A percentile compares a stretch with the other conserved stretches of the same genome.
phyloP scores from a whole-genome alignment of 176 grass and related monocot species.

The Rhynchospora pubera region DNA sequence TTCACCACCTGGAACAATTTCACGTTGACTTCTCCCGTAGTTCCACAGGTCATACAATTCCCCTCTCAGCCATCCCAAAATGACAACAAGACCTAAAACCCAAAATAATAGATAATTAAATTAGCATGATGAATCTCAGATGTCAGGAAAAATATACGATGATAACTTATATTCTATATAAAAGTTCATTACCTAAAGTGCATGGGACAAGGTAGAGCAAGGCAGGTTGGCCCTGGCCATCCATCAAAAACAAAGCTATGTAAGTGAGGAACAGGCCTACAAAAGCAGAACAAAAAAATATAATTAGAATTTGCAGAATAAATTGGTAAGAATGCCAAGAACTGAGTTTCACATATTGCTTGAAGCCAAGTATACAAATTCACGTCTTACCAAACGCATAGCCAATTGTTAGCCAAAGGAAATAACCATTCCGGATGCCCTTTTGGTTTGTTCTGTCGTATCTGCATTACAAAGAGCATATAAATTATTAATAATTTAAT shows the following conservation, averaged over 20 bases:
- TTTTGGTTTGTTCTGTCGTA: conserved; percentile 79
- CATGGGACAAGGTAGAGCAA: conserved; percentile 89
- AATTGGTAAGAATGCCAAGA: neutral
- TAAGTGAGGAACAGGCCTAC: conserved; percentile 87
- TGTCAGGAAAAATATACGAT: neutral
- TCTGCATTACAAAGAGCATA: conserved; percentile 28
- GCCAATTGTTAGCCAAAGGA: conserved; percentile 76
- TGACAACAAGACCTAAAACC: conserved; percentile 53
- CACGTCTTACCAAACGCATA: conserved; percentile 70
- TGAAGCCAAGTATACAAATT: neutral
- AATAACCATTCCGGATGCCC: conserved; percentile 73
- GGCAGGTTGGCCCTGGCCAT: conserved; percentile 83
- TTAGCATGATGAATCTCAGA: neutral
- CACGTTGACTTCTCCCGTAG: conserved; percentile 42
- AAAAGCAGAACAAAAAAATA: conserved; percentile 8
- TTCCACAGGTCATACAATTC: conserved; percentile 82
- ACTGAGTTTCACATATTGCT: neutral
- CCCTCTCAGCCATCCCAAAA: conserved; percentile 77
- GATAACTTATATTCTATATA: neutral
- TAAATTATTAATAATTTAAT: conserved; percentile 3
- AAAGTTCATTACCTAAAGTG: conserved; percentile 57
- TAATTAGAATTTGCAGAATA: neutral
- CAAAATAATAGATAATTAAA: neutral
- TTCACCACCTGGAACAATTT: conserved; percentile 21
- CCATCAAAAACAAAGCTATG: conserved; percentile 78